These are phyloP conservation scores for Tylopilus balloui DNA, from an alignment of 768 basidiomycete genomes.

Conservation along the genomic window DNA sequence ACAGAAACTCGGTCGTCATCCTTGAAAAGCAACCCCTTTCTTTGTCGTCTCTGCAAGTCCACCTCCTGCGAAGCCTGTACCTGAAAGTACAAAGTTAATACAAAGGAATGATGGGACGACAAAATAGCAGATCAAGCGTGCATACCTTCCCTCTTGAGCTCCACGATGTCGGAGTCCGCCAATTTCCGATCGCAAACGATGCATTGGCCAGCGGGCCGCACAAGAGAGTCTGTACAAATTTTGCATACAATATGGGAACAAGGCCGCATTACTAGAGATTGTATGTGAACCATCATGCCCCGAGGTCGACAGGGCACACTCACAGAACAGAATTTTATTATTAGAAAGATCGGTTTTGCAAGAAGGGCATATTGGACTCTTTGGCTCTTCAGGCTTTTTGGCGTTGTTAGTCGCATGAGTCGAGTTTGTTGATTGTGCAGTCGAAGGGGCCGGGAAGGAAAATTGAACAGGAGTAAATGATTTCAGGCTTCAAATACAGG, in stretches of 20 bases:
- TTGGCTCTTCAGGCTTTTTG: slow-evolving; percentile 49
- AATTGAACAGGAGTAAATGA: slow-evolving; percentile 79
- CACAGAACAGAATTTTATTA: slow-evolving; percentile 64
- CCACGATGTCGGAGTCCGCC: slow-evolving; percentile 69
- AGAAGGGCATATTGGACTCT: slow-evolving; percentile 75
- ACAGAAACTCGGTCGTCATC: slow-evolving; percentile 35
- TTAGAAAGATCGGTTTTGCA: slow-evolving; percentile 86
- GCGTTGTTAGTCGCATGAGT: slow-evolving; percentile 33
- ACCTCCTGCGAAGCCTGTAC: slow-evolving; percentile 93
- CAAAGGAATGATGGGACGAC: not conserved
- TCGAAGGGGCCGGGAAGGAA: slow-evolving; percentile 43
- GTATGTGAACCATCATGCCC: slow-evolving; percentile 1
- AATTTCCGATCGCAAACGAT: slow-evolving; percentile 75
- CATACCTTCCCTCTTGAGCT: slow-evolving; percentile 84
- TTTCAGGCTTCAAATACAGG: slow-evolving; percentile 57
- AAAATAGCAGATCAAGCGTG: not conserved
- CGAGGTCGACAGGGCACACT: slow-evolving; percentile 24
- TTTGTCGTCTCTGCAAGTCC: slow-evolving; percentile 86
- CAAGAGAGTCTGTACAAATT: slow-evolving; percentile 85
- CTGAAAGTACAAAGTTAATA: slow-evolving; percentile 34
- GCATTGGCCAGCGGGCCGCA: slow-evolving; percentile 74
- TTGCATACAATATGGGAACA: slow-evolving; percentile 93
- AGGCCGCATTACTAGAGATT: slow-evolving; percentile 61
- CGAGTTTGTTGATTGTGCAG: slow-evolving; percentile 36
- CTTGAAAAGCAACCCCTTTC: slow-evolving; percentile 82